Evolutionary conservation across 345 rosid species (phyloP), one percentile per base, ranked within the genome.

Genomic region (Lumnitzera littorea): DNA sequence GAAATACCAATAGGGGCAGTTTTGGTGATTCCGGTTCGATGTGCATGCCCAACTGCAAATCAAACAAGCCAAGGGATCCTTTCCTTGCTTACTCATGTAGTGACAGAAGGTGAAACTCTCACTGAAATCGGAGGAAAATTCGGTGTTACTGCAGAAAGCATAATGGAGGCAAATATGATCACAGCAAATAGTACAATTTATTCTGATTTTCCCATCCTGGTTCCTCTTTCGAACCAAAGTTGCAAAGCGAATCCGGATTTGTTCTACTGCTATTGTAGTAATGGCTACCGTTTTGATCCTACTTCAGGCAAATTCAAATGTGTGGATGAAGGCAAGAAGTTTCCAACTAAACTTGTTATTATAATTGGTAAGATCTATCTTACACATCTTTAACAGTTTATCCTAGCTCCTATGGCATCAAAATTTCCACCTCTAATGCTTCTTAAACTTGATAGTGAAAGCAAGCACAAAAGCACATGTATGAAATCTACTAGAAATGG

Each of bases 181-280:
- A 41, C 67, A 2, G 46, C 63, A 15, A 13, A 9, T 6, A 15
- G 7, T 12, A 2, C 29, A 9, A 81, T 88, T 62, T 77, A 2
- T 27, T 80, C 70, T 49, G 86, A 82, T 67, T 82, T 85, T 0
- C 76, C 88, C 11, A 27, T 91, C 64, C 65, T 91, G 23, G 79
- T 91, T 72, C 96, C 98, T 14, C 71, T 91, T 36, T 13, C 46
- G 14, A 24, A 9, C 13, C 46, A 15, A 41, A 16, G 17, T 17
- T 66, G 70, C 55, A 53, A 23, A 3, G 62, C 12, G 2, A 53
- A 13, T 24, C 57, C 62, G 9, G 49, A 47, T 15, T 41, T 57
- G 25, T 14, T 53, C 36, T 66, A 50, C 47, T 66, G 70, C 25
- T 12, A 25, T 29, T 64, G 67, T 48, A 60, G 61, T 0, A 17